Percentiles rank a stretch among this genome's conserved stretches.
phyloP scores from a whole-genome alignment of 371 early-diverging fungal genomes.

The Mucor racemosus region DNA sequence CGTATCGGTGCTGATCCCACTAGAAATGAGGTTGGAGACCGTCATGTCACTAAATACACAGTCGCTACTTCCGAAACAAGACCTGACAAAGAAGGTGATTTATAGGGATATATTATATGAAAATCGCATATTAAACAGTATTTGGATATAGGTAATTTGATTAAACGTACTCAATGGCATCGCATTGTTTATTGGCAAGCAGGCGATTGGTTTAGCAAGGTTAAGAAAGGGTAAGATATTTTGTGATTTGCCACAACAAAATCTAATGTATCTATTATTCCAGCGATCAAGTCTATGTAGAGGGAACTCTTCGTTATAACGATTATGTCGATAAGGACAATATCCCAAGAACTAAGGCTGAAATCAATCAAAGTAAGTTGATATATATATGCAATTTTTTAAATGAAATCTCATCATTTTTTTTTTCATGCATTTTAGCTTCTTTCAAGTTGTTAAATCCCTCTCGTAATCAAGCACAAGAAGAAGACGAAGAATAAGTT shows the following conservation, averaged over 20 bases:
- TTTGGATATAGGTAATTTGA: constrained; percentile 47
- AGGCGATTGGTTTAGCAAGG: constrained; percentile 47
- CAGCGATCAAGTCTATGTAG: constrained; percentile 67
- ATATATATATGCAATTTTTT: not conserved
- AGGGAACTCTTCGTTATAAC: constrained; percentile 63
- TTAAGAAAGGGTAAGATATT: constrained; percentile 56
- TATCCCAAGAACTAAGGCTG: constrained; percentile 56
- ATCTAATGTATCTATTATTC: not conserved
- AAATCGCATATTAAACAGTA: not conserved
- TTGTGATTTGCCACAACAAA: not conserved
- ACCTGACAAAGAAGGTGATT: constrained; percentile 56
- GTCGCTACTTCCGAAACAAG: constrained; percentile 63
- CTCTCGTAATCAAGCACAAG: constrained; percentile 11
- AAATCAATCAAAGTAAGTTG: constrained; percentile 58
- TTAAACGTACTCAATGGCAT: constrained; percentile 69
- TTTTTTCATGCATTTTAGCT: constrained; percentile 9
- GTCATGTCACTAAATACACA: constrained; percentile 59
- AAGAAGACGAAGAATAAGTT: constrained; percentile 20
- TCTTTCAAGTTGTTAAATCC: constrained; percentile 22
- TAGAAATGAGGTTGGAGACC: constrained; percentile 36
- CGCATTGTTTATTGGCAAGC: constrained; percentile 57
- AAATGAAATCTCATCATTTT: not conserved
- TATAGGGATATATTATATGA: not conserved
- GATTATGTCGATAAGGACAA: constrained; percentile 69
- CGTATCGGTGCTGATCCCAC: constrained; percentile 60